These are phyloP conservation scores for Trichosanthes truncata DNA, from an alignment of 306 rosid genomes.

Conservation along the genomic window DNA sequence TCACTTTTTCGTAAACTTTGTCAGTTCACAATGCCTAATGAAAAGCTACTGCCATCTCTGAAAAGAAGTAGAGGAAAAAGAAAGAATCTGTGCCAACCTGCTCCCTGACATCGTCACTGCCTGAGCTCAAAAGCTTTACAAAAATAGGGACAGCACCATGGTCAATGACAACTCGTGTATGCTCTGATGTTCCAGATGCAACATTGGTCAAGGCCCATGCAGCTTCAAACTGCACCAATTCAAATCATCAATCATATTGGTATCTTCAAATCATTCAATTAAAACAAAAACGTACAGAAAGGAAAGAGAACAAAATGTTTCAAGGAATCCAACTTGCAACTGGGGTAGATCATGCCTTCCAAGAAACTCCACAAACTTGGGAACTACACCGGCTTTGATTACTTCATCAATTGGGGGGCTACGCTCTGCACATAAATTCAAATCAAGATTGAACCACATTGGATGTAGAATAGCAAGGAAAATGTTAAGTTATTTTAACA, in stretches of 20 bases:
- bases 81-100: constrained; percentile 30
- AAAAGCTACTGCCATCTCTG: not conserved
- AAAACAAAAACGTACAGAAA: not conserved
- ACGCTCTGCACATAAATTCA: constrained; percentile 26
- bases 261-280: not conserved
- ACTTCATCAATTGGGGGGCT: constrained; percentile 77
- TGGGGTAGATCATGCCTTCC: constrained; percentile 65
- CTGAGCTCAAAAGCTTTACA: constrained; percentile 49
- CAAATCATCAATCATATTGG: not conserved
- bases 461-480: not conserved
- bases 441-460: not conserved
- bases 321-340: constrained; percentile 39
- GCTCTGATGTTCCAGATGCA: constrained; percentile 56
- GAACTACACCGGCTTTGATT: constrained; percentile 63
- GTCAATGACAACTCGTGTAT: constrained; percentile 48
- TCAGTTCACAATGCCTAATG: not conserved
- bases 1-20: not conserved
- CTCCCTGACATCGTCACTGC: constrained; percentile 50
- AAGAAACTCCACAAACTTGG: constrained; percentile 57
- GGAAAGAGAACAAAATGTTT: not conserved
- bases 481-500: not conserved
- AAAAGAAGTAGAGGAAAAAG: not conserved
- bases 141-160: constrained; percentile 58
- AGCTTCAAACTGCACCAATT: constrained; percentile 50
- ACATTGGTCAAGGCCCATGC: constrained; percentile 64